Conservation (phyloP, 2,329 filamentous ascomycete species). For the Chrysosporium queenslandicum region DNA sequence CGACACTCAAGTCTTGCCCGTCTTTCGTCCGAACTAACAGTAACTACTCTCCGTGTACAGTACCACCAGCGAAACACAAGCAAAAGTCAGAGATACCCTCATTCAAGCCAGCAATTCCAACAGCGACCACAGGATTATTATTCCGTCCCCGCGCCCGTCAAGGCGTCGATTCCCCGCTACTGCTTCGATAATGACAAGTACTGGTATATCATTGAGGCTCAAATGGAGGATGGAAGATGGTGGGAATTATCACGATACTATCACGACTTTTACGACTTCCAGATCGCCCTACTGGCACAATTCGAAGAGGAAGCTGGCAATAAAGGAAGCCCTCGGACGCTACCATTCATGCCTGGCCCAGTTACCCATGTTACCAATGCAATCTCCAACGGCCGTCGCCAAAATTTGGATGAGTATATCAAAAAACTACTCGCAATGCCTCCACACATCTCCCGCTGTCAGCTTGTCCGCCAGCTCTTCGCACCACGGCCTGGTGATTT, state of each 20-base stretch:
- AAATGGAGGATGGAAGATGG: conserved; percentile 77
- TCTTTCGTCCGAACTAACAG: conserved; percentile 16
- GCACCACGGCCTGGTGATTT: conserved; percentile 83
- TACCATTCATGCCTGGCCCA: conserved; percentile 96
- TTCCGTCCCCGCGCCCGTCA: conserved; percentile 60
- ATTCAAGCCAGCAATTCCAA: conserved; percentile 34
- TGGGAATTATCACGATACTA: conserved; percentile 95
- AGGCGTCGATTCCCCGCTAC: conserved; percentile 80
- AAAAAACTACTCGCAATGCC: conserved; percentile 80
- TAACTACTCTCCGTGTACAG: conserved; percentile 8
- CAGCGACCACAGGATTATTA: conserved; percentile 39
- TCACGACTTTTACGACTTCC: conserved; percentile 97
- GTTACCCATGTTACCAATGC: conserved; percentile 97
- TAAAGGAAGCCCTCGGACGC: conserved; percentile 64
- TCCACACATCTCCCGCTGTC: conserved; percentile 71
- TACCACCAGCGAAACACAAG: conserved; percentile 35
- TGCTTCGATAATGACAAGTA: conserved; percentile 97
- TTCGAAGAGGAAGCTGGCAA: conserved; percentile 92
- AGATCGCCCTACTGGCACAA: conserved; percentile 83
- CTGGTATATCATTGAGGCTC: conserved; percentile 93
- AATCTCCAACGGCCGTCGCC: conserved; percentile 83
- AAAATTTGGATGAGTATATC: conserved; percentile 91
- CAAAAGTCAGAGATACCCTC: conserved; percentile 25
- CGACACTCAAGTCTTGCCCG: not conserved
- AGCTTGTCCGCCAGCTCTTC: conserved; percentile 82